A percentile compares a stretch with the other conserved stretches of the same genome.
Evolutionary conservation across 352 stramenopile species (phyloP).

Genomic region (Phytophthora colocasiae): DNA sequence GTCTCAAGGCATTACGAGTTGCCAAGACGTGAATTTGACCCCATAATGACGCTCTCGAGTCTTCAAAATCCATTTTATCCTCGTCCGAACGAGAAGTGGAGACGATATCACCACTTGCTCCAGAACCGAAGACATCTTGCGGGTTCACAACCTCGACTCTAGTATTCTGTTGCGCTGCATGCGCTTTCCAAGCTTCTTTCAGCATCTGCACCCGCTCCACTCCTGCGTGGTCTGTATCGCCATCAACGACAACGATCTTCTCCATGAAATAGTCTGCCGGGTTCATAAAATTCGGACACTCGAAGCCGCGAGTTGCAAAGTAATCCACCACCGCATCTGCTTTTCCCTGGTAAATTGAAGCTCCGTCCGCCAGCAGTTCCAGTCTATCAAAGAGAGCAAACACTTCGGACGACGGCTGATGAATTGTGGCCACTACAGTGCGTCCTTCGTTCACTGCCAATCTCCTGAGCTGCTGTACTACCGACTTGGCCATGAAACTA

Average conservation of each 20-base stretch:
- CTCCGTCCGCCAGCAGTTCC: constrained; percentile 52
- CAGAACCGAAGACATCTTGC: constrained; percentile 18
- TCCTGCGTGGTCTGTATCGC: constrained; percentile 37
- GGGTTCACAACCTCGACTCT: constrained; percentile 30
- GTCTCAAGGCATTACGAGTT: constrained; percentile 46
- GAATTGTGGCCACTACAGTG: constrained; percentile 88
- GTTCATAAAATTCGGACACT: constrained; percentile 60
- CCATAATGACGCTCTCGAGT: constrained; percentile 33
- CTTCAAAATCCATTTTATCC: constrained; percentile 23
- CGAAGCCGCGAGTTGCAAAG: constrained; percentile 38
- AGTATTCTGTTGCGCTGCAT: background rate
- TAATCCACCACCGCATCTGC: constrained; percentile 44
- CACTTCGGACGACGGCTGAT: constrained; percentile 75
- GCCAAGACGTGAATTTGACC: constrained; percentile 52
- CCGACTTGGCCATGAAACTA: constrained; percentile 62
- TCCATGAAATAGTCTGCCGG: constrained; percentile 63
- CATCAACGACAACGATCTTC: constrained; percentile 59
- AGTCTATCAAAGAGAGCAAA: constrained; percentile 55
- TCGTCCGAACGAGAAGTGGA: background rate
- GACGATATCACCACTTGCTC: background rate
- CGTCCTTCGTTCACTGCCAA: constrained; percentile 76
- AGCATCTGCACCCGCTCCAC: constrained; percentile 26
- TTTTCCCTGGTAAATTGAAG: constrained; percentile 50
- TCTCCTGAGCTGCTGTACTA: constrained; percentile 55
- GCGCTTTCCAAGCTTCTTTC: constrained; percentile 30